Percentiles rank a stretch among this genome's conserved stretches.
These are phyloP conservation scores for Aspergillus carbonarius DNA, from an alignment of 2,329 filamentous ascomycete genomes.

Conservation along the genomic window DNA sequence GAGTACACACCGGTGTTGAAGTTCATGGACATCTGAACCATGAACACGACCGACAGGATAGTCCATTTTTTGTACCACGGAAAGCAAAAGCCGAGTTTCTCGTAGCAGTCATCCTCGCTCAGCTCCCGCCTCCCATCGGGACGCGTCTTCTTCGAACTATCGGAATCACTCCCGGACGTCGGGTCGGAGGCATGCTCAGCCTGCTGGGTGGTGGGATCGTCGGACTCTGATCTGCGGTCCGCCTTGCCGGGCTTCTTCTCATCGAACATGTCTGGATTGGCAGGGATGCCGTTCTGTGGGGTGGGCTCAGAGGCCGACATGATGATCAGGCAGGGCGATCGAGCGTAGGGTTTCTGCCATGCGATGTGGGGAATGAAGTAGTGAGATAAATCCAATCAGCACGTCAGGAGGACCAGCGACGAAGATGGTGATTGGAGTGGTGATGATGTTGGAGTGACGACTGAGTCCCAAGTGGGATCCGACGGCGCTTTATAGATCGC, in stretches of 20 bases:
- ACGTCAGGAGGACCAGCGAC: too few relatives aligned
- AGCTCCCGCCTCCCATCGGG: conserved; percentile 35
- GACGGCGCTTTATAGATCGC: background rate
- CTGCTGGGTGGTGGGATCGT: background rate
- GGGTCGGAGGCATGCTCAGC: background rate
- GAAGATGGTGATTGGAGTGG: background rate
- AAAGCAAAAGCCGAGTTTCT: conserved; percentile 64
- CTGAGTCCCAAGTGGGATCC: background rate
- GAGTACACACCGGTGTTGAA: conserved; percentile 75
- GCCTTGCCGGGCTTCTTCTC: background rate
- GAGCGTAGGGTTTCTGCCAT: background rate
- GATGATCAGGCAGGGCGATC: background rate
- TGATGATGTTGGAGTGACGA: conserved; percentile 1
- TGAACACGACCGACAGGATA: conserved; percentile 70
- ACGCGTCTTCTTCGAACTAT: background rate
- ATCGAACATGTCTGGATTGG: background rate
- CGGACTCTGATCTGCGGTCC: background rate
- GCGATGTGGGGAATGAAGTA: background rate
- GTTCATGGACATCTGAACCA: conserved; percentile 75
- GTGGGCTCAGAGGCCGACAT: background rate
- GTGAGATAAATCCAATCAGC: background rate
- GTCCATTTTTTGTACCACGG: conserved; percentile 67
- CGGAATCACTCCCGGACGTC: background rate
- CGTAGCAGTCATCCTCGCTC: conserved; percentile 61
- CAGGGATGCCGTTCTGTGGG: background rate